These are phyloP conservation scores for Epithemia pelagica DNA, from an alignment of 108 stramenopile species.

Conservation along the genomic window DNA sequence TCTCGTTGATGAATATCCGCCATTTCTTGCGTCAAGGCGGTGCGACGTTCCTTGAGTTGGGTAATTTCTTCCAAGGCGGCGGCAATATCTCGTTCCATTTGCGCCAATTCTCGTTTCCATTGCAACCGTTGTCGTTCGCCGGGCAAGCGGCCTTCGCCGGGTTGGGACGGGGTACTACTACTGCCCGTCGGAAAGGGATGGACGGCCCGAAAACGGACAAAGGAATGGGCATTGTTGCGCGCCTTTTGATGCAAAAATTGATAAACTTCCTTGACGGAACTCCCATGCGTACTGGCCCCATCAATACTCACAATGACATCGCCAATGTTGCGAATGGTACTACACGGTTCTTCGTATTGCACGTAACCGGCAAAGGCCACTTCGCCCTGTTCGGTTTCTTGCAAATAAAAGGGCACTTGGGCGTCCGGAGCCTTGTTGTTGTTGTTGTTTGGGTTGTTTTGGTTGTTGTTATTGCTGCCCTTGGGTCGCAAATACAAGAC, in stretches of 20 bases:
- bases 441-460: not conserved
- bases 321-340: not conserved
- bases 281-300: not conserved
- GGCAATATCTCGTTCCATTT: not conserved
- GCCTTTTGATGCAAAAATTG: not conserved
- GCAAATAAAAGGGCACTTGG: not conserved
- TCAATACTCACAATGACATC: not conserved
- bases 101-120: not conserved
- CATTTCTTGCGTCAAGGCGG: not conserved
- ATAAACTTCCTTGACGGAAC: not conserved
- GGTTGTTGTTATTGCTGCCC: not conserved
- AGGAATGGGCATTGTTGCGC: not conserved
- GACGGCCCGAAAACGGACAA: not conserved
- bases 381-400: not conserved
- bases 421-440: not conserved
- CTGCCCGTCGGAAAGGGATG: no score
- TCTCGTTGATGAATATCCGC: not conserved
- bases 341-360: not conserved
- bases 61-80: not conserved
- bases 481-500: not conserved
- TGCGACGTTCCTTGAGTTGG: not conserved
- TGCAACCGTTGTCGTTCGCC: constrained; percentile 1
- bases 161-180: not conserved
- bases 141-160: not conserved
- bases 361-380: not conserved